Evolutionary conservation across 108 stramenopile species (phyloP), one percentile per base, ranked within the genome.

Genomic region (Cyclotella baltica): DNA sequence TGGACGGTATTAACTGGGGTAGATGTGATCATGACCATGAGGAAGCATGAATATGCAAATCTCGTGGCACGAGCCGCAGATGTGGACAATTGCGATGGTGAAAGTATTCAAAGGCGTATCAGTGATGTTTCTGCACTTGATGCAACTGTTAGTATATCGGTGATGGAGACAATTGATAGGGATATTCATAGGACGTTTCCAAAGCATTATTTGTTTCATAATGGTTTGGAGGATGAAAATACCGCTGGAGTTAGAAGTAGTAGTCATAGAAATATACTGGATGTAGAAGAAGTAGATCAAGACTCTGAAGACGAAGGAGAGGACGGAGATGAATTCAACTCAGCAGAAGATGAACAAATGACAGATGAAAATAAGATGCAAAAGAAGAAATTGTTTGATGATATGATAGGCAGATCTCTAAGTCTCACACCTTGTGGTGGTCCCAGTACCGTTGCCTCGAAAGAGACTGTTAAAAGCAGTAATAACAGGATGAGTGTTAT

Each of bases 161-260:
- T 77, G 4, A 63, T 77, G 48, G 92, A 92, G 43, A 92, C 90
- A 40, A 98, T 97, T 68, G 92, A 93, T 37, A 80, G 93, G 23
- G 97, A 98, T 76, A 88, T 98, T 55, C 81, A 87, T 73, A 87
- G 97, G 23, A 98, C 97, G 28, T 98, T 87, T 77, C 97, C 97
- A 18, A 88, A 88, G 35, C 95, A 96, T 72, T 83, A 78, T 34
- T 64, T 95, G 64, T 98, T 98, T 81, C 81, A 77, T 70, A 81
- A 87, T 58, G 71, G 50, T 64, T 70, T 37, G n/a, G 78, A 77
- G n/a, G 67, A 73, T 23, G 69, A 80, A 3, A 72, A 74, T 33
- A 75, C 68, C 31, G 78, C 40, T 13, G 59, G 71, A 3, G 43
- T 48, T 16, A 16, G 6, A 2, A 57, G 28, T 13, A 57, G 28